Evolutionary conservation across 306 rosid genomes (phyloP), one percentile per base, ranked within the genome.

Genomic region (Begonia loranthoides): DNA sequence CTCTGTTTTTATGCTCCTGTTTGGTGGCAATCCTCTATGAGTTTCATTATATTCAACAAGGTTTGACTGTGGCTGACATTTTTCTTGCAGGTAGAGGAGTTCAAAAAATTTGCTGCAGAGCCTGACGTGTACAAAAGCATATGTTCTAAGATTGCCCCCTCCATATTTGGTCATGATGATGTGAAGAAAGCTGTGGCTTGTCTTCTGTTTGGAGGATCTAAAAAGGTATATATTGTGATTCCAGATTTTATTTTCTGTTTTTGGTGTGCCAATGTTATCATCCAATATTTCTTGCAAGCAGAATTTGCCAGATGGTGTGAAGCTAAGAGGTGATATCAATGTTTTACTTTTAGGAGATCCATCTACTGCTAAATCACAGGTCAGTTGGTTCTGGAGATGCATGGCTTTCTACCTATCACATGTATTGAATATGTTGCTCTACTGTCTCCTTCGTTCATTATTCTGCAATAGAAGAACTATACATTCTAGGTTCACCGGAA

Each of bases 281-380:
- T 51, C 62, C 43, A 45, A 70, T 38, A 50, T 54, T 10, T 72
- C 53, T 58, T 55, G 51, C 49, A 72, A 51, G 36, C 86, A 86
- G 99, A 64, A 69, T 67, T 70, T 90, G 76, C 99, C 99, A 0
- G 99, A 90, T 73, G 99, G 99, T 58, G 99, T 86, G 67, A 83
- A 74, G 78, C 73, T 90, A 71, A 82, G 99, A 73, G 99, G 99
- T 49, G 99, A 90, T 69, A 80, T 90, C 54, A 90, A 90, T 62
- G 92, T 90, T 34, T 83, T 90, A 64, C 99, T 90, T 71, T 75
- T 90, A 60, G 99, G 99, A 61, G 95, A 90, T 71, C 99, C 99
- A 59, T 90, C 99, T 63, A 90, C 99, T 1, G 99, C 95, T 46
- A 90, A 90, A 72, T 90, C 99, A 5, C 95, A 86, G 95, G 95